Base-by-base conservation (phyloP, 1,284 basidiomycete species). In the Ceratobasidium sp. region DNA sequence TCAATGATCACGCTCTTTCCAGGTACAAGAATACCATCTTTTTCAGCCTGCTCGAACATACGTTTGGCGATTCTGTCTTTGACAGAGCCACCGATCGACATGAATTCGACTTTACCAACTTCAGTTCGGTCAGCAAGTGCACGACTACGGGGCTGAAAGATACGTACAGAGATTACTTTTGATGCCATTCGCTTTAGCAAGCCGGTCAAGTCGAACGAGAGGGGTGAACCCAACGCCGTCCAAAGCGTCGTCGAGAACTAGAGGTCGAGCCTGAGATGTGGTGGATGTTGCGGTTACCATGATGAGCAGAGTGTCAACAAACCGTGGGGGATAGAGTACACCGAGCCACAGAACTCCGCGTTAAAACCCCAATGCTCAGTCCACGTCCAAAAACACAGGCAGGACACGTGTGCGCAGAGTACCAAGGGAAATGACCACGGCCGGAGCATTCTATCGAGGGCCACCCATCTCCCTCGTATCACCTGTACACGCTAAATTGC, bases 21-120 rank as follows among this genome's bases (percentile, higher is more conserved):
- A 0, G 93, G 93, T 53, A 94, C 84, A 32, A 68, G 86, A 64
- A 83, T 87, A 34, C 96, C 96, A 52, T 93, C 89, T 71, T 84
- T 84, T 82, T 99, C 96, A 5, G 96, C 96, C 29, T 89, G 86
- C 73, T 94, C 89, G 1, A 98, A 87, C 96, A 99, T 99, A 20
- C 93, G 88, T 78, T 95, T 96, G 27, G 94, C 94, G 72, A 98
- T 97, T 70, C 96, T 84, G 77, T 98, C 96, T 82, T 99, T 99
- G 73, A 98, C 91, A 4, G 92, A 94, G 0, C 96, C 96, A 12
- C 96, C 96, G 1, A 88, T 89, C 27, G 94, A 96, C 76, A 93
- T 87, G 78, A 87, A 97, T 76, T 99, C 96, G 53, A 91, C 84
- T 80, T 98, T 98, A 31, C 85, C 96, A 76, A 97, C 91, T 94